phyloP scores from a whole-genome alignment of 2,329 filamentous ascomycete species.

The Amauroascus niger region DNA sequence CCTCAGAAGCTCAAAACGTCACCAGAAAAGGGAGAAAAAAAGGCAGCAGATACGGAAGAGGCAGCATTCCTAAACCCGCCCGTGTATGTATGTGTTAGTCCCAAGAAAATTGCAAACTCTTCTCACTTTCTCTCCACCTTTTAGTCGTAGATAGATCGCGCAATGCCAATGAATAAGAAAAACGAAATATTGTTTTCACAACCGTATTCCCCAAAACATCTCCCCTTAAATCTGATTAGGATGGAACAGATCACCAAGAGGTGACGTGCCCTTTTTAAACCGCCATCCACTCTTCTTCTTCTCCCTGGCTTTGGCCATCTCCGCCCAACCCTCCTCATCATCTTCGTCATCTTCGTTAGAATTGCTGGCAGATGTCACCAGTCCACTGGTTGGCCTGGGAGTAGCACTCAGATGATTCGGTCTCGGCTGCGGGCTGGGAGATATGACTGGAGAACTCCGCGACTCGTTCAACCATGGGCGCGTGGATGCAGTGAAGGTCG shows the following conservation, averaged over 20 bases:
- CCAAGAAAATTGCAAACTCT: not conserved
- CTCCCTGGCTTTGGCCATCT: conserved; percentile 43
- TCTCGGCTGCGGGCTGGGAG: conserved; percentile 2
- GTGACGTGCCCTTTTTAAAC: conserved; percentile 32
- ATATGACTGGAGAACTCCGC: conserved; percentile 20
- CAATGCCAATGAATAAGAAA: not conserved
- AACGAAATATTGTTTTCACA: not conserved
- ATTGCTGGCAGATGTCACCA: conserved; percentile 16
- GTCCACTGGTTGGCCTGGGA: conserved; percentile 15
- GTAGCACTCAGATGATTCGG: conserved; percentile 22
- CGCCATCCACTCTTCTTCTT: conserved; percentile 42
- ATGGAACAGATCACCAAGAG: conserved; percentile 32
- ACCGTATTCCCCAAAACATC: not conserved
- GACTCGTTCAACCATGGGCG: conserved; percentile 33
- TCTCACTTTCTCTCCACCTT: not conserved
- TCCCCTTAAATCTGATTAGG: conserved; percentile 23
- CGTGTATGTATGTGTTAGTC: not conserved
- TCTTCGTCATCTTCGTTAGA: conserved; percentile 37
- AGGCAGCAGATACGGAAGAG: conserved; percentile 1
- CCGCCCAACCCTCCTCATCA: conserved; percentile 43
- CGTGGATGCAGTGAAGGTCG: conserved; percentile 27
- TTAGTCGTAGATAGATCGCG: not conserved
- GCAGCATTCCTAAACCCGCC: not conserved
- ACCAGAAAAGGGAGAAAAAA: conserved; percentile 1
- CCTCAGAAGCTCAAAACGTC: not conserved